These are phyloP conservation scores for Erodium trifolium DNA, from an alignment of 441 rosid genomes.

Conservation along the genomic window DNA sequence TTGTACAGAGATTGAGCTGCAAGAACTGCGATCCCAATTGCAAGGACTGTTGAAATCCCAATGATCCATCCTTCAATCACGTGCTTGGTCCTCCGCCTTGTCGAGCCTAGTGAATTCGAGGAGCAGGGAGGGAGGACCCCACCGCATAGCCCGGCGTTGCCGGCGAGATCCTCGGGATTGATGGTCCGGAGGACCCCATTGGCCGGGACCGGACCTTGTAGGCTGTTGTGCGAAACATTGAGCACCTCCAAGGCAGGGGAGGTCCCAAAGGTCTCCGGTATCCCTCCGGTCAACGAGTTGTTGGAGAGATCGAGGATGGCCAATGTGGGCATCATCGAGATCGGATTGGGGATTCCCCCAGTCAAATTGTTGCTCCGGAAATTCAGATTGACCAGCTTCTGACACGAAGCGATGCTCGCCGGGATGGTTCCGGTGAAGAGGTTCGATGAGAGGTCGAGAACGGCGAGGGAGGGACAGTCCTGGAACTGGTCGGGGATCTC, in stretches of 20 bases:
- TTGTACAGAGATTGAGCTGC: slow-evolving; percentile 33
- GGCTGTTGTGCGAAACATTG: slow-evolving; percentile 62
- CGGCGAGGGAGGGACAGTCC: slow-evolving; percentile 74
- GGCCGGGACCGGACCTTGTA: slow-evolving; percentile 67
- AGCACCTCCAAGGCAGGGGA: slow-evolving; percentile 68
- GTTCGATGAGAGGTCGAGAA: slow-evolving; percentile 79
- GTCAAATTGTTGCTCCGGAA: slow-evolving; percentile 50
- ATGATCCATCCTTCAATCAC: slow-evolving; percentile 45
- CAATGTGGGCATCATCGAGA: slow-evolving; percentile 68
- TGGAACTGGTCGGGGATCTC: slow-evolving; percentile 78
- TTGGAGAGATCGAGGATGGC: slow-evolving; percentile 74
- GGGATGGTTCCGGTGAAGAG: slow-evolving; percentile 57
- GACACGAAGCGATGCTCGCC: slow-evolving; percentile 70
- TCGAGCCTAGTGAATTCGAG: slow-evolving; percentile 17
- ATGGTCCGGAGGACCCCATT: slow-evolving; percentile 59
- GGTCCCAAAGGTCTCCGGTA: slow-evolving; percentile 55
- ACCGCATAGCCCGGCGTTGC: slow-evolving; percentile 65
- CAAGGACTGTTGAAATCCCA: slow-evolving; percentile 45
- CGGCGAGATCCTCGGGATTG: slow-evolving; percentile 57
- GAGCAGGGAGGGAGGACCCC: slow-evolving; percentile 61
- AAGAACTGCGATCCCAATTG: slow-evolving; percentile 36
- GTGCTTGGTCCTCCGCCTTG: slow-evolving; percentile 32
- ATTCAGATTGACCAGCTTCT: slow-evolving; percentile 60
- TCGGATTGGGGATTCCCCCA: slow-evolving; percentile 56
- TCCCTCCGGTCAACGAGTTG: slow-evolving; percentile 59